phyloP scores from a whole-genome alignment of 345 rosid species.

The Syzygium oleosum region DNA sequence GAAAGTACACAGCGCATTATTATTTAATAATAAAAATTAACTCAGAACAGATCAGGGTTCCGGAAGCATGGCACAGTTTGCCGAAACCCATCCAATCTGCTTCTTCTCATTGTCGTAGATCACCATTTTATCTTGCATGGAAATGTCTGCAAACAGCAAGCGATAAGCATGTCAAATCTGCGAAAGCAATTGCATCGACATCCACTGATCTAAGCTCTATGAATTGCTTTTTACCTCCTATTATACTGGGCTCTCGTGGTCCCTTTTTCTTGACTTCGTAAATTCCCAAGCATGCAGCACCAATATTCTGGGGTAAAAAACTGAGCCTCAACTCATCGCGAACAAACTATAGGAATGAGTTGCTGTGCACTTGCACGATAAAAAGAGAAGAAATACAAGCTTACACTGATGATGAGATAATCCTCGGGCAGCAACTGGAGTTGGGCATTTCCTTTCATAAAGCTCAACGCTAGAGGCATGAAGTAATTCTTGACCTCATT shows the following conservation, averaged over 20 bases:
- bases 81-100: constrained; percentile 54
- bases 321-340: not conserved
- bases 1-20: constrained; percentile 3
- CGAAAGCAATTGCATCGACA: not conserved
- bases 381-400: not conserved
- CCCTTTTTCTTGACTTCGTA: constrained; percentile 50
- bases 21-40: not conserved
- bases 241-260: not conserved
- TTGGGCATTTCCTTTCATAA: constrained; percentile 35
- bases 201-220: not conserved
- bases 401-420: constrained; percentile 66
- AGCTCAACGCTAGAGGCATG: constrained; percentile 45
- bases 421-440: constrained; percentile 52
- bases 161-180: not conserved
- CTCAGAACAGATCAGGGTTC: constrained; percentile 29
- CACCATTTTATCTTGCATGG: constrained; percentile 50
- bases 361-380: not conserved
- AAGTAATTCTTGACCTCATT: constrained; percentile 45
- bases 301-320: constrained; percentile 27
- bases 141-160: constrained; percentile 1
- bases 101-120: constrained; percentile 68
- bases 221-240: constrained; percentile 40
- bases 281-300: constrained; percentile 75
- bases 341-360: not conserved
- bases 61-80: constrained; percentile 42